Evolutionary conservation across 139 green algal genomes (phyloP), one percentile per base, ranked within the genome.

Genomic region (Coccomyxa sp.): DNA sequence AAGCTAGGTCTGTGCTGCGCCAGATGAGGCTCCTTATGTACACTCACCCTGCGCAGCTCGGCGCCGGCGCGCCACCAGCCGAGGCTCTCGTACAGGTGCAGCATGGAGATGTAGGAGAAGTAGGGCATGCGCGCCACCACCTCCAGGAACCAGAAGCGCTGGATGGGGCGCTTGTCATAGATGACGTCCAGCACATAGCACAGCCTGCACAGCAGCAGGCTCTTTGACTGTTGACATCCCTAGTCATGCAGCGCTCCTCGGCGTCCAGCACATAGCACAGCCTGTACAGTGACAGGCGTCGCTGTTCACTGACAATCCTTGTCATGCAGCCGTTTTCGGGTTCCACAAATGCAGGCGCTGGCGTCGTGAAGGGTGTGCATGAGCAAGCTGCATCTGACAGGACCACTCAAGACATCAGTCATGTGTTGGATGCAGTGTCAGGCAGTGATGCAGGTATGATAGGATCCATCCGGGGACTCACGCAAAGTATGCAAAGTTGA

Each of bases 51-150:
- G 75, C 93, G 88, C 73, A 96, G 83, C 83, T 93, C 92, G 16
- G 89, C 90, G 54, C 92, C 92, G 24, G 89, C 90, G 9, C 93
- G 84, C 92, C 92, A 97, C 93, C 92, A 95, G 80, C 93, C 93
- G 18, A 97, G 82, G n/a, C 79, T 87, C 87, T 97, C 93, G 79
- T 97, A 97, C 33, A 98, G 80, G 85, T 98, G 95, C 83, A 98
- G 89, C 88, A 97, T 94, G 69, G 88, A 94, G 84, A 97, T 96
- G 86, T 95, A 98, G 70, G 87, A 91, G 84, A 98, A 98, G 89
- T 99, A 99, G 0, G 95, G 96, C 91, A 98, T 98, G 73, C 96
- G 89, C 0, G 96, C 94, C 36, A 97, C 90, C 0, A 85, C 93
- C 86, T 98, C 95, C 68, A 98, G 82, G 74, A 99, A 93, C 95